A percentile compares a stretch with the other conserved stretches of the same genome.
Conservation (phyloP, 2,329 filamentous ascomycete genomes). For the Nectriaceae sp. region DNA sequence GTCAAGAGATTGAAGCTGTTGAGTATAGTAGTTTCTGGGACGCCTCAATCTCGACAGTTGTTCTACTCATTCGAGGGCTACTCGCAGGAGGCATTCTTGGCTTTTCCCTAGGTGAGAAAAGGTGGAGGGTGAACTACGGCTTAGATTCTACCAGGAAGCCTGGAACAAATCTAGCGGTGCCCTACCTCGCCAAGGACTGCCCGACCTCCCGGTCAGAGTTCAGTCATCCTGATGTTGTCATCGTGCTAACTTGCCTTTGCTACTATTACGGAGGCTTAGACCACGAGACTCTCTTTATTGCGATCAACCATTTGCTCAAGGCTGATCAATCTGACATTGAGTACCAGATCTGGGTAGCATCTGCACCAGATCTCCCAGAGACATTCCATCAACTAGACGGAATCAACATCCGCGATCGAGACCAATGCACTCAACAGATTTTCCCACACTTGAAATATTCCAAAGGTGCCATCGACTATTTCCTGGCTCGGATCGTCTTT, state of each 20-base stretch:
- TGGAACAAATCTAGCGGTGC: conserved; percentile 53
- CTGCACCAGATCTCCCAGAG: conserved; percentile 32
- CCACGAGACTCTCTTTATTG: conserved; percentile 49
- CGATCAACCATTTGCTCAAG: conserved; percentile 48
- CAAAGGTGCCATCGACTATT: conserved; percentile 64
- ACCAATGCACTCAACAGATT: conserved; percentile 47
- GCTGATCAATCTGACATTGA: conserved; percentile 54
- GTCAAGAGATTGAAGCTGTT: background rate
- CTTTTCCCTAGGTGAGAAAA: conserved; percentile 56
- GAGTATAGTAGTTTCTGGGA: background rate
- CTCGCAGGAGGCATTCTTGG: conserved; percentile 55
- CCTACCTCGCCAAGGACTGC: conserved; percentile 60
- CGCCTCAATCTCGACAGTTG: background rate
- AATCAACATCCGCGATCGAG: conserved; percentile 60
- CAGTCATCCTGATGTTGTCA: conserved; percentile 61
- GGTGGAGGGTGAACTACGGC: conserved; percentile 69
- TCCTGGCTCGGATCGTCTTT: conserved; percentile 59
- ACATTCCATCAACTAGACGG: conserved; percentile 45
- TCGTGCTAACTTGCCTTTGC: conserved; percentile 55
- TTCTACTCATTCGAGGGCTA: conserved; percentile 48
- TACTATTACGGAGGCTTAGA: conserved; percentile 60
- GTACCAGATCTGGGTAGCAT: conserved; percentile 51
- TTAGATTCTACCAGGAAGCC: conserved; percentile 45
- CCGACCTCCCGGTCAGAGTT: conserved; percentile 60
- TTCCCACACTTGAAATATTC: conserved; percentile 55